These are phyloP conservation scores for Trichoderma sp. DNA, from an alignment of 2,329 filamentous ascomycete species.

Conservation along the genomic window DNA sequence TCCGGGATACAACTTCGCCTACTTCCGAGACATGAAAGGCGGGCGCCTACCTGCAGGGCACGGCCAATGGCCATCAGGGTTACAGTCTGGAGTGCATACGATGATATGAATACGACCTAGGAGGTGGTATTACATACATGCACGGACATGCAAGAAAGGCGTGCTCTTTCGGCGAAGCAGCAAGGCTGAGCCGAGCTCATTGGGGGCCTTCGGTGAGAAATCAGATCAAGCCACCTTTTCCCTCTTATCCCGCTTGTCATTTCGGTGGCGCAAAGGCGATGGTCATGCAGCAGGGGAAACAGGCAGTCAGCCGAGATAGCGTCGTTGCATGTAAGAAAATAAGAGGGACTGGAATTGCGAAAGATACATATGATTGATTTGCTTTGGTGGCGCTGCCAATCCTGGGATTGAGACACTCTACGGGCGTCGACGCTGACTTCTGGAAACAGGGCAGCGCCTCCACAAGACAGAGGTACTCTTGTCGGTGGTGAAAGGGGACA, in stretches of 20 bases:
- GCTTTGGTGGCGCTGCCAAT: neutral
- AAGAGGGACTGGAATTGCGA: neutral
- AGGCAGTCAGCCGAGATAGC: neutral
- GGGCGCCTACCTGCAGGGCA: conserved; percentile 14
- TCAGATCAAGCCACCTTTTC: neutral
- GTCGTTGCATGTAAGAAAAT: neutral
- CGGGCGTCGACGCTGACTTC: conserved; percentile 23
- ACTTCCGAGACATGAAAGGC: conserved; percentile 13
- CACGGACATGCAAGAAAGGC: neutral
- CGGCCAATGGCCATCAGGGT: neutral
- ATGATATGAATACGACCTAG: neutral
- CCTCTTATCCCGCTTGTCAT: neutral
- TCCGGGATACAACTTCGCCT: conserved; percentile 8
- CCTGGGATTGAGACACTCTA: neutral
- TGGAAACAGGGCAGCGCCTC: conserved; percentile 4
- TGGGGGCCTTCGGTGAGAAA: conserved; percentile 8
- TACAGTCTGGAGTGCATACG: neutral
- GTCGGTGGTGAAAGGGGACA: neutral
- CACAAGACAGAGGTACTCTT: neutral
- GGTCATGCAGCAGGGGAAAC: conserved; percentile 5
- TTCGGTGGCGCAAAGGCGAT: conserved; percentile 10
- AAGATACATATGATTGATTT: neutral
- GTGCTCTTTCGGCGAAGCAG: neutral
- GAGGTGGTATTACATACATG: neutral
- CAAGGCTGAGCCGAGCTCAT: conserved; percentile 18